phyloP scores from a whole-genome alignment of 148 eudicot genomes.

The Selenicereus undatus region DNA sequence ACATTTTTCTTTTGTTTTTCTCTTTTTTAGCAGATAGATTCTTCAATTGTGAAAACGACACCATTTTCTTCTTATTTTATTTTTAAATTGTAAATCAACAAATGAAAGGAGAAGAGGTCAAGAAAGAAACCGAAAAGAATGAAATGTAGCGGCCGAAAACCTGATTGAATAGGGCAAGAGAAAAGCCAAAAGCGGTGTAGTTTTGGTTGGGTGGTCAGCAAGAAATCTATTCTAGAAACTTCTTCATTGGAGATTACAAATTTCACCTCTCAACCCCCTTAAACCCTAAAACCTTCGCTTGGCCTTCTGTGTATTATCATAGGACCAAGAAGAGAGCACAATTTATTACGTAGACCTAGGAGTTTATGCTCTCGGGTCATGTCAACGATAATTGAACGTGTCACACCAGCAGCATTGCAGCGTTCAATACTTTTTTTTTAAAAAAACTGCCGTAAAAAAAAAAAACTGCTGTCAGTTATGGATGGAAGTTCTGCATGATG shows the following conservation, averaged over 20 bases:
- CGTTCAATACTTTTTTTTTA: too few species aligned
- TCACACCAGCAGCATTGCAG: too few species aligned
- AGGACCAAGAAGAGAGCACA: not conserved
- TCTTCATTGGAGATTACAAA: not conserved
- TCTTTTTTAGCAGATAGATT: too few species aligned
- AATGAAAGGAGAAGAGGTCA: not conserved
- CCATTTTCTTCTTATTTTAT: too few species aligned
- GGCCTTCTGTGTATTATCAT: not conserved
- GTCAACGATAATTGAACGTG: too few species aligned
- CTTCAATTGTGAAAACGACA: too few species aligned
- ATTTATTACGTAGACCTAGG: too few species aligned
- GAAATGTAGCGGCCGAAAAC: not conserved
- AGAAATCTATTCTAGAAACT: not conserved
- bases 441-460: too few species aligned
- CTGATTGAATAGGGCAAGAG: not conserved
- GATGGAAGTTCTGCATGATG: too few species aligned
- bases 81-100: not conserved
- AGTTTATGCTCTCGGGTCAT: too few species aligned
- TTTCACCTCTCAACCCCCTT: slow-evolving; percentile 25
- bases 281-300: slow-evolving; percentile 31
- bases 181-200: not conserved
- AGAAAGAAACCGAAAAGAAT: not conserved
- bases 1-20: too few species aligned
- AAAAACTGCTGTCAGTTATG: too few species aligned
- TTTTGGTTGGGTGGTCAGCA: not conserved